Evolutionary conservation across 768 basidiomycete species (phyloP).

Genomic region (Lactarius deliciosus): DNA sequence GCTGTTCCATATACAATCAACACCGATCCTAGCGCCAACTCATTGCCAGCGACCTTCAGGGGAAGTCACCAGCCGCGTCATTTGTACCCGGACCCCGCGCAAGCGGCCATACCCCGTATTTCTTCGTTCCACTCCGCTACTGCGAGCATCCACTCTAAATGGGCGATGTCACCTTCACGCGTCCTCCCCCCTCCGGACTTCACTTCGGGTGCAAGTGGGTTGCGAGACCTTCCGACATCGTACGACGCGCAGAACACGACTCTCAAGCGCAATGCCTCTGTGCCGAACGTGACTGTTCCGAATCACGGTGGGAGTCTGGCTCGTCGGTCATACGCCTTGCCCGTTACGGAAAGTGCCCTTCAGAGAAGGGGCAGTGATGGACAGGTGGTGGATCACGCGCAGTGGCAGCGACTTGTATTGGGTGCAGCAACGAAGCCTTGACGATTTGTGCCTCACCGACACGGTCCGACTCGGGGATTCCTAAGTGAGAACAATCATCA

Average conservation of each 20-base stretch:
- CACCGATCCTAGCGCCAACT: not conserved
- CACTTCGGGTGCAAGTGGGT: not conserved
- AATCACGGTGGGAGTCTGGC: not conserved
- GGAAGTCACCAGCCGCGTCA: not conserved
- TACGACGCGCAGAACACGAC: conserved; percentile 1
- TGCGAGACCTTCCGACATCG: not conserved
- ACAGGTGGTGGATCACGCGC: conserved; percentile 12
- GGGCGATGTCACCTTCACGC: not conserved
- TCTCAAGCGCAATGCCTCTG: conserved; percentile 7
- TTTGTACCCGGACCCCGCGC: not conserved
- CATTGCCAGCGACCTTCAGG: not conserved
- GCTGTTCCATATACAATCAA: not conserved
- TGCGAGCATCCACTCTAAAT: conserved; percentile 23
- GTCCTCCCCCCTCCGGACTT: not conserved
- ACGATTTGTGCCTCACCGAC: not conserved
- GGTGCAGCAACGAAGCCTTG: conserved; percentile 15
- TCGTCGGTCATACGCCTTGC: not conserved
- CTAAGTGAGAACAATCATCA: not conserved
- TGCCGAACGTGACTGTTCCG: not conserved
- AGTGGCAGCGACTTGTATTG: conserved; percentile 23
- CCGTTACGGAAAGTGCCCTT: not conserved
- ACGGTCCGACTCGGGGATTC: not conserved
- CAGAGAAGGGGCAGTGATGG: conserved; percentile 5
- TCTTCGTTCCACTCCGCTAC: conserved; percentile 13
- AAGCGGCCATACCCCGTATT: not conserved